phyloP scores from a whole-genome alignment of 441 rosid genomes.

The Adansonia grandidieri region DNA sequence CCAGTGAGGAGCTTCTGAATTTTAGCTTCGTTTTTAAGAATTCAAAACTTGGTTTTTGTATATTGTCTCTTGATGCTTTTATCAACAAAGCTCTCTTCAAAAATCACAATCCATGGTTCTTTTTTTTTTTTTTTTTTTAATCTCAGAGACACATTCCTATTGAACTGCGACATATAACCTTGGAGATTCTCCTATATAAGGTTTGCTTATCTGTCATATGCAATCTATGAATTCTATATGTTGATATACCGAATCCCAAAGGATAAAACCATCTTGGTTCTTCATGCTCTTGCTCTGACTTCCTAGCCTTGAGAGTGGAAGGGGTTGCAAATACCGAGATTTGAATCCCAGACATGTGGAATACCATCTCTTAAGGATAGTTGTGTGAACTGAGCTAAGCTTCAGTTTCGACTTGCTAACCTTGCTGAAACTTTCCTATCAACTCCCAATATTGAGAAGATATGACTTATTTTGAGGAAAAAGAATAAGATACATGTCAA shows the following conservation, averaged over 20 bases:
- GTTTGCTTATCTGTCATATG: background rate
- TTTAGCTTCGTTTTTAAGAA: constrained; percentile 3
- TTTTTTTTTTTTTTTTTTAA: background rate
- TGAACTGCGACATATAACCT: background rate
- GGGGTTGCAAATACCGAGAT: too few relatives aligned
- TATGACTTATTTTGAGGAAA: too few relatives aligned
- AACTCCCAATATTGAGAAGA: too few relatives aligned
- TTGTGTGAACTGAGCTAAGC: too few relatives aligned
- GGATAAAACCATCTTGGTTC: background rate
- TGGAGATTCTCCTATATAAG: background rate
- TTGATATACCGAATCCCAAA: background rate
- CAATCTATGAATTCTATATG: background rate
- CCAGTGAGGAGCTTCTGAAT: background rate
- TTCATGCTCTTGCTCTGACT: background rate
- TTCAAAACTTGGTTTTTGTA: background rate
- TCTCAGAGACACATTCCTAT: too few relatives aligned
- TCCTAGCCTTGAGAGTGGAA: too few relatives aligned
- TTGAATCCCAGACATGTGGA: too few relatives aligned
- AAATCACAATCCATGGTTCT: background rate
- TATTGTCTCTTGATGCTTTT: constrained; percentile 7
- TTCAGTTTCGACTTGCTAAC: background rate
- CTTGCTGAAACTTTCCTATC: too few relatives aligned
- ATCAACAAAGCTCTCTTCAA: background rate
- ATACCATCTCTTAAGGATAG: too few relatives aligned
- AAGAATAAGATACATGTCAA: too few relatives aligned